Evolutionary conservation across 257 asterid species (phyloP), one percentile per base, ranked within the genome.

Genomic region (Solanum habrochaites): DNA sequence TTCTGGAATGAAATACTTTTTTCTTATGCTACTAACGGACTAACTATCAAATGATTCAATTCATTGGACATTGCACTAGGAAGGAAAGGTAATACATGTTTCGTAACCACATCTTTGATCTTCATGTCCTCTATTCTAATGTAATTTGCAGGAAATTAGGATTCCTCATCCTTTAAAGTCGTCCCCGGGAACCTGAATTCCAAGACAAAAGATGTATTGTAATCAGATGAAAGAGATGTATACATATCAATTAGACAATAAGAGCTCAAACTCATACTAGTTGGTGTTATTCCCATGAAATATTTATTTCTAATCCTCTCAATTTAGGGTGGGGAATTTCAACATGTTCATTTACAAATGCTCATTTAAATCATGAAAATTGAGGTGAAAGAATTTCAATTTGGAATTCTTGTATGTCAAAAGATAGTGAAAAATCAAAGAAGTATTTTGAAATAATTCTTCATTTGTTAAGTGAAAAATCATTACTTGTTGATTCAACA

Each of bases 41-140:
- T 62, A 21, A 20, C 87, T 35, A 91, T 87, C 90, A 93, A 58
- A 13, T 27, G 52, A 67, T 90, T 87, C 93, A 93, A 93, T 60
- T 90, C 92, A 83, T 71, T 91, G 8, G 94, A 90, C 21, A 93
- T 93, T 3, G 86, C 56, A 3, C 94, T 93, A 12, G 93, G 93
- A 35, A 93, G 94, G 39, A 77, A 82, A 27, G 91, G 94, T 40
- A 93, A 90, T 74, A 88, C 85, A 74, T 37, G 58, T 0, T 70
- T 73, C 25, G 77, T 88, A 7, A 89, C 91, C 10, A 87, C n/a
- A 35, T 88, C 89, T 73, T 89, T 86, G 20, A 93, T 42, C 4
- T 42, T 3, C 3, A 42, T 8, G 45, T 42, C 45, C 11, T 2
- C 3, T 42, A 11, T 42, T 31, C 25, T 13, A 43, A 35, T 25